These are phyloP conservation scores for Erysiphe pisi DNA, from an alignment of 2,329 filamentous ascomycete species.

Conservation along the genomic window DNA sequence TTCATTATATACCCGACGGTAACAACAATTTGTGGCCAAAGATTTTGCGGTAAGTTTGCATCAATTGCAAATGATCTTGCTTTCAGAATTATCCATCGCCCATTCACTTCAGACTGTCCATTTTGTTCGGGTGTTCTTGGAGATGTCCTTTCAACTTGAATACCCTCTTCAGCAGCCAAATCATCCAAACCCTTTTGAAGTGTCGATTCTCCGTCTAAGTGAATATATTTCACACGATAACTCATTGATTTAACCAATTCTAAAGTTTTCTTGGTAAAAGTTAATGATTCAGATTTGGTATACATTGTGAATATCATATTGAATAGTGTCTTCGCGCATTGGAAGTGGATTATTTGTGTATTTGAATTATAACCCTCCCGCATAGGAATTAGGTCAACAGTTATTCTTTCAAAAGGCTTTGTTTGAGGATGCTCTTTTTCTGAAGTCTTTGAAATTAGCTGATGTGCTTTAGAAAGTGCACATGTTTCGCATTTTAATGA, in stretches of 20 bases:
- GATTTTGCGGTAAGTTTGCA: not conserved
- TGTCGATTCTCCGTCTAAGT: not conserved
- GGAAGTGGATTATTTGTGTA: not conserved
- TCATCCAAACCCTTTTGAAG: not conserved
- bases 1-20: not conserved
- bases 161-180: not conserved
- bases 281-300: slow-evolving; percentile 1
- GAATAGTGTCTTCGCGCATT: not conserved
- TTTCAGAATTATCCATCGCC: not conserved
- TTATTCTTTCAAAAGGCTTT: not conserved
- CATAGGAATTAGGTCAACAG: not conserved
- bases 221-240: not conserved
- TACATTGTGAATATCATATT: slow-evolving; percentile 2
- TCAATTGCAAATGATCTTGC: not conserved
- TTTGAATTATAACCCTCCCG: not conserved
- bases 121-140: not conserved
- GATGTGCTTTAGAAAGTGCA: slow-evolving; percentile 3
- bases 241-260: not conserved
- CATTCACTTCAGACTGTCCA: slow-evolving; percentile 11
- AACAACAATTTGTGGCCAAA: not conserved
- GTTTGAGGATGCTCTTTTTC: not conserved
- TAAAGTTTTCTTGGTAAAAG: not conserved
- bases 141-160: not conserved
- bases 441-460: not conserved
- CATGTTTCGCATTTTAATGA: not conserved